Evolutionary conservation across 2,329 filamentous ascomycete genomes (phyloP), one percentile per base, ranked within the genome.

Genomic region (Cordyceps javanica): DNA sequence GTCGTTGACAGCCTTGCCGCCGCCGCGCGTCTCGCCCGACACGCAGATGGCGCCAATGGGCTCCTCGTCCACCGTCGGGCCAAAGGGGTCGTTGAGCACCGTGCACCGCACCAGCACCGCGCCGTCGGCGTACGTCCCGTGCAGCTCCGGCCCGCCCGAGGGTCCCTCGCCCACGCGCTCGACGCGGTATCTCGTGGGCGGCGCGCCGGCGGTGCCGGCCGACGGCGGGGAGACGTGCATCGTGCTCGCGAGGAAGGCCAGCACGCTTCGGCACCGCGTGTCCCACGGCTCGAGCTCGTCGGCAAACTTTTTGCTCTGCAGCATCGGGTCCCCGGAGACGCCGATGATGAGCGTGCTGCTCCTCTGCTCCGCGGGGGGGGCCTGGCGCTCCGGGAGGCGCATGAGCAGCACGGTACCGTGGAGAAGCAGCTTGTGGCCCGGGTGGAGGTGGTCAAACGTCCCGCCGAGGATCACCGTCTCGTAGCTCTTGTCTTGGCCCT

Each of bases 401-500:
- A 89, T 78, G 16, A 91, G 80, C 57, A 97, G 82, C 0, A 87
- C 83, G 0, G 89, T 90, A 60, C 92, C 92, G n/a, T 92, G 91
- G 21, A 99, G 82, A 21, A 99, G 82, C n/a, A 97, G 79, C 73
- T 97, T 99, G 76, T 99, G 94, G 6, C 94, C 94, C 4, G 90
- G 86, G 69, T 99, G 94, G 23, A 99, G 81, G 72, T 97, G 91
- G 70, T 99, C 94, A 73, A 97, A 99, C 0, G 94, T 99, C 10
- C 94, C 94, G 30, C 93, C 94, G 13, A 97, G 83, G 54, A 88
- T 90, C 51, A 95, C 88, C 3, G 62, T 67, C 3, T 60, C 59
- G 60, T 72, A 72, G 0, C 64, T 63, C 3, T 55, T 54, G 19
- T 48, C 34, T 23, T 26, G 46, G n/a, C 2, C 21, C 3, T 8